Evolutionary conservation across 108 stramenopile species (phyloP).

Genomic region (Parmales sp.): DNA sequence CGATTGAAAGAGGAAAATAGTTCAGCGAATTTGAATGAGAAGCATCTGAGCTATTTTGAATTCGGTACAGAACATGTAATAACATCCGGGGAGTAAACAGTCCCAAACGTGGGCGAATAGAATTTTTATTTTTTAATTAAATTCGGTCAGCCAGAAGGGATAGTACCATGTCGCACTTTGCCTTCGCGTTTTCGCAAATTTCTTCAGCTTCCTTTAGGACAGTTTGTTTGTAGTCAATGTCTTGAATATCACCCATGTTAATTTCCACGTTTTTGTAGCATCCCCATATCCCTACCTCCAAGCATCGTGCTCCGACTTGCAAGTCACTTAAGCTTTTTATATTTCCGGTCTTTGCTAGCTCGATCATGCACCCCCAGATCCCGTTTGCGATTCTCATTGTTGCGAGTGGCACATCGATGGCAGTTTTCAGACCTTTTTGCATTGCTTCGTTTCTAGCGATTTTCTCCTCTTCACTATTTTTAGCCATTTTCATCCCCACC

Average conservation of each 20-base stretch:
- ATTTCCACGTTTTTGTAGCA: slow-evolving; percentile 11
- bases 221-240: neutral
- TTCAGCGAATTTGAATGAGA: no score
- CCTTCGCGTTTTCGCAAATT: neutral
- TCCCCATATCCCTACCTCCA: slow-evolving; percentile 7
- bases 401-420: slow-evolving; percentile 2
- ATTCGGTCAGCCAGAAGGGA: no score
- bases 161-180: neutral
- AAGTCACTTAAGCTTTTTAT: neutral
- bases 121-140: no score
- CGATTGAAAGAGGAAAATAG: no score
- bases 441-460: neutral
- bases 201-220: neutral
- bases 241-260: neutral
- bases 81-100: no score
- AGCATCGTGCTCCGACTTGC: slow-evolving; percentile 4
- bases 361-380: slow-evolving; percentile 1
- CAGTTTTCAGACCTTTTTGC: neutral
- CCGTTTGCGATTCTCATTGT: neutral
- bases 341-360: slow-evolving; percentile 2
- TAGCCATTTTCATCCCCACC: neutral
- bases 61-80: no score
- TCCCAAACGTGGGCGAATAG: no score
- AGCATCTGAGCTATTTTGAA: no score
- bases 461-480: neutral